Evolutionary conservation across 2,329 filamentous ascomycete genomes (phyloP), one percentile per base, ranked within the genome.

Genomic region (Daldinia sp.): DNA sequence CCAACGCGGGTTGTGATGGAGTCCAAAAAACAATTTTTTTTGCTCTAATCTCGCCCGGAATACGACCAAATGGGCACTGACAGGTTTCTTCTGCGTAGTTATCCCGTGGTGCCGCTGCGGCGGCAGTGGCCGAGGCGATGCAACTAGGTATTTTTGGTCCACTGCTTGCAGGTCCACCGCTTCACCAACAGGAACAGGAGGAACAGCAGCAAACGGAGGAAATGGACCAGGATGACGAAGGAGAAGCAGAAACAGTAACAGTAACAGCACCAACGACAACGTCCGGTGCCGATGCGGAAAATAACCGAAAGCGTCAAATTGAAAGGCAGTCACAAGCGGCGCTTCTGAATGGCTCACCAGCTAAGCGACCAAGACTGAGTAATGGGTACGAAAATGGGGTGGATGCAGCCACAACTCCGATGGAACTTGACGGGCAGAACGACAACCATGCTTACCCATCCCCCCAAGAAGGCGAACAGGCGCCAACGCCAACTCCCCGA

Each of bases 371-470:
- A 72, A 84, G 86, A 75, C 82, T 90, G 75, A 88, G 84, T 81
- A 90, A 90, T 82, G 88, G 87, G 77, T 87, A 85, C 79, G 87
- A 88, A 75, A 87, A 87, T 78, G 83, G 82, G 74, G 77, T 80
- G 75, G 86, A 83, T 78, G 81, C 84, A 75, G 82, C 84, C 74
- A 81, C 84, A 48, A 87, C 85, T 69, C 85, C 87, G 72, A 89
- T 90, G 87, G 88, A 90, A 72, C 78, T 89, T 70, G 88, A 90
- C 78, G 80, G 80, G 42, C 81, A 82, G 69, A 79, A 80, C 72
- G 78, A 80, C 63, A 79, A 79, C 75, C 87, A 90, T 78, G 88
- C 88, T 74, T 91, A 90, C 75, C 89, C 88, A 60, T 90, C 89
- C 62, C 88, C 89, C 62, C 83, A 88, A 20, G 87, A 89, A 76